These are phyloP conservation scores for Osmanthus fragrans DNA, from an alignment of 257 asterid genomes.

Conservation along the genomic window DNA sequence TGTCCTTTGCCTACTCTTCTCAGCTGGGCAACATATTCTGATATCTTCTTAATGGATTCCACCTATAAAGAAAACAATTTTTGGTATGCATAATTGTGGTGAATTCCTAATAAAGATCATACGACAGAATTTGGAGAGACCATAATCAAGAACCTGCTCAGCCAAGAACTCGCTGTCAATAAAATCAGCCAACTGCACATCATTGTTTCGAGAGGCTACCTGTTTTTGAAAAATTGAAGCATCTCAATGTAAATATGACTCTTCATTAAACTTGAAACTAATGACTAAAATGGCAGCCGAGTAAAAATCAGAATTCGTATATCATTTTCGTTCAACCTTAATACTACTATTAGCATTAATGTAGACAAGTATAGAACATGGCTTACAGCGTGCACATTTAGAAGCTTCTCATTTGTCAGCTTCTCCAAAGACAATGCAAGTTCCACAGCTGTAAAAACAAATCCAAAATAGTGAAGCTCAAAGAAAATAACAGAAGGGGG, in stretches of 20 bases:
- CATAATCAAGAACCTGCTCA: conserved; percentile 40
- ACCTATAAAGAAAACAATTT: conserved; percentile 32
- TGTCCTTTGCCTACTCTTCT: conserved; percentile 58
- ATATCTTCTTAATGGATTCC: conserved; percentile 51
- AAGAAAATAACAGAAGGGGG: neutral
- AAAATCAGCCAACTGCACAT: conserved; percentile 44
- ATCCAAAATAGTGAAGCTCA: neutral
- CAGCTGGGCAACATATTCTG: conserved; percentile 57
- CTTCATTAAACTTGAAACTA: neutral
- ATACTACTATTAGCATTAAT: neutral
- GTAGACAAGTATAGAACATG: neutral
- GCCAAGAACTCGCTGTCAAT: conserved; percentile 41
- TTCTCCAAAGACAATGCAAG: conserved; percentile 58
- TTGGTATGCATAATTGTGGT: neutral
- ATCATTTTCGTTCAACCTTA: neutral
- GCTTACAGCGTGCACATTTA: conserved; percentile 46
- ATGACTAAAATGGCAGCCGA: neutral
- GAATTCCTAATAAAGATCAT: neutral
- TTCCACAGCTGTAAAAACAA: conserved; percentile 51
- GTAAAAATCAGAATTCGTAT: neutral
- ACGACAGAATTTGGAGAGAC: neutral
- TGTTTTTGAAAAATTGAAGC: conserved; percentile 14
- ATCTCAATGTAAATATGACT: neutral
- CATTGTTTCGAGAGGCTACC: conserved; percentile 44
- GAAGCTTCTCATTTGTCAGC: conserved; percentile 53